These are phyloP conservation scores for Cochlearia excelsa DNA, from an alignment of 345 rosid genomes.

Conservation along the genomic window DNA sequence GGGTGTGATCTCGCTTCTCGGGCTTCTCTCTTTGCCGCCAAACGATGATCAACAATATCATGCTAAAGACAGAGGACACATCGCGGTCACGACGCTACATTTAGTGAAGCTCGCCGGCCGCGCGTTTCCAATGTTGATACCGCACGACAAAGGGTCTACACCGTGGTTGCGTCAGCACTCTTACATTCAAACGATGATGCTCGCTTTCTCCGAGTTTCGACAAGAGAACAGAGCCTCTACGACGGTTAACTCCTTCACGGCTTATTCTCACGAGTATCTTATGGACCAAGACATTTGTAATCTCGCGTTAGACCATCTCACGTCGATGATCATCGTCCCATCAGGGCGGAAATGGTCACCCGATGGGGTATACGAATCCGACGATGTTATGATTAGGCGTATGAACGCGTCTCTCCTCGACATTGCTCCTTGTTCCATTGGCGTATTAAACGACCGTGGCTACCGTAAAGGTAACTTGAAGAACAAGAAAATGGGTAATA, in stretches of 20 bases:
- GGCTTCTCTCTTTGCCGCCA: conserved; percentile 20
- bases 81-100: conserved; percentile 45
- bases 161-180: conserved; percentile 12
- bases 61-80: conserved; percentile 29
- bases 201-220: conserved; percentile 38
- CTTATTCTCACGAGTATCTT: conserved; percentile 39
- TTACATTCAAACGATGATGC: conserved; percentile 37
- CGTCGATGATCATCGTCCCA: conserved; percentile 47
- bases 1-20: conserved; percentile 34
- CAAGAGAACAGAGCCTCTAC: conserved; percentile 23
- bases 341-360: conserved; percentile 47
- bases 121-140: conserved; percentile 44
- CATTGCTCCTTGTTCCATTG: conserved; percentile 34
- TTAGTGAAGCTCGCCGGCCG: conserved; percentile 50
- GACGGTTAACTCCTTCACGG: conserved; percentile 33
- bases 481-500: conserved; percentile 1
- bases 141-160: conserved; percentile 39
- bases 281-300: conserved; percentile 56
- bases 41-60: conserved; percentile 16
- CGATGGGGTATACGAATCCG: conserved; percentile 37
- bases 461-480: background rate
- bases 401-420: conserved; percentile 31
- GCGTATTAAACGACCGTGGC: conserved; percentile 28
- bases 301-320: conserved; percentile 42
- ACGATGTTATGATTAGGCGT: conserved; percentile 26